Conservation (phyloP, 108 stramenopile species). For the Pseudonitzschia delicatissima region DNA sequence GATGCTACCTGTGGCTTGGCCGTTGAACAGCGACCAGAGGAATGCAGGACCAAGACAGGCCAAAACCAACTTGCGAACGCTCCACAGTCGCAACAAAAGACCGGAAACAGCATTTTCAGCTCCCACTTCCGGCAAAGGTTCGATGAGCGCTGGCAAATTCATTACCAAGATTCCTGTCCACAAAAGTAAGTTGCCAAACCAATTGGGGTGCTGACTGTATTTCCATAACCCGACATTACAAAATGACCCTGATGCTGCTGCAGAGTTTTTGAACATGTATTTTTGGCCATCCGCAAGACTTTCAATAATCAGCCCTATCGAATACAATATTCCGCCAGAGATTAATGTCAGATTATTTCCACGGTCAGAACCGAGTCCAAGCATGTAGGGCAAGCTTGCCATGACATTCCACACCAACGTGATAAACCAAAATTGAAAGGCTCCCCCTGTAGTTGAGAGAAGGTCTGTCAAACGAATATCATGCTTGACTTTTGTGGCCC, state of each 20-base stretch:
- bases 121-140: not conserved
- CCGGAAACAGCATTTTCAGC: not conserved
- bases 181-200: conserved; percentile 69
- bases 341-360: conserved; percentile 14
- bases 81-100: conserved; percentile 26
- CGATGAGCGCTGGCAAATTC: conserved; percentile 59
- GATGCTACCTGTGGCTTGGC: conserved; percentile 59
- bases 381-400: conserved; percentile 63
- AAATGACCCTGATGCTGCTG: conserved; percentile 37
- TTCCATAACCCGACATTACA: conserved; percentile 78
- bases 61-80: conserved; percentile 32
- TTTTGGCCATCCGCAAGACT: conserved; percentile 75
- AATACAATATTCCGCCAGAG: conserved; percentile 41
- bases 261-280: conserved; percentile 62
- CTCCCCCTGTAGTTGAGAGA: conserved; percentile 42
- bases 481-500: conserved; percentile 46
- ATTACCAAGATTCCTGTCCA: conserved; percentile 73
- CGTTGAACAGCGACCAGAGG: conserved; percentile 53
- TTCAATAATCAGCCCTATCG: conserved; percentile 53
- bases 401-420: conserved; percentile 68
- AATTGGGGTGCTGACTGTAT: conserved; percentile 82
- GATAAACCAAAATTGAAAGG: conserved; percentile 70
- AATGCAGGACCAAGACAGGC: conserved; percentile 59
- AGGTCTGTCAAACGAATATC: conserved; percentile 59
- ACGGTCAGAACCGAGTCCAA: conserved; percentile 35